These are phyloP conservation scores for Cutaneotrichosporon spelunceum DNA, from an alignment of 1,284 basidiomycete species.

Conservation along the genomic window DNA sequence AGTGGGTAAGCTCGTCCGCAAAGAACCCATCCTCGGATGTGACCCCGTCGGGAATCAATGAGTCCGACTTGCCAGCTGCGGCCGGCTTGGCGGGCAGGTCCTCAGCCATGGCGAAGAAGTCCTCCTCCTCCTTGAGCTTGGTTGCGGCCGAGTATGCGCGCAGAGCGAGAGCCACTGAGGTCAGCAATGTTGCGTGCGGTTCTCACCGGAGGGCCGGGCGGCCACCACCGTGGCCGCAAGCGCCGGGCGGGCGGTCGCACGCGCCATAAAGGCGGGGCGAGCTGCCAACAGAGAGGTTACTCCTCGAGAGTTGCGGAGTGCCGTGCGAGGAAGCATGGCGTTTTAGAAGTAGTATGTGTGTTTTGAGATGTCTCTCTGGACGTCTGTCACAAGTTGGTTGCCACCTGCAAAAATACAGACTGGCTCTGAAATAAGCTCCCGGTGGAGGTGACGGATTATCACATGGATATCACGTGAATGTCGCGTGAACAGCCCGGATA, in stretches of 20 bases:
- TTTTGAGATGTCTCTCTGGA: neutral
- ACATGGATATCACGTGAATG: neutral
- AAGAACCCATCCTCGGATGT: conserved; percentile 19
- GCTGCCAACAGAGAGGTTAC: neutral
- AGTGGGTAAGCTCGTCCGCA: conserved; percentile 15
- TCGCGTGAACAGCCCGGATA: neutral
- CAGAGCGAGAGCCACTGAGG: conserved; percentile 1
- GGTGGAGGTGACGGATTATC: neutral
- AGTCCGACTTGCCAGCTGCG: neutral
- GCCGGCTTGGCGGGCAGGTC: neutral
- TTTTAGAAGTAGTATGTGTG: neutral
- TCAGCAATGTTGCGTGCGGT: neutral
- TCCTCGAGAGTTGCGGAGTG: conserved; percentile 8
- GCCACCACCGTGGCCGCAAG: neutral
- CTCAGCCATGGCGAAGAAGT: conserved; percentile 9
- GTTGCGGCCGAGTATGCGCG: conserved; percentile 21
- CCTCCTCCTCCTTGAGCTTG: conserved; percentile 25
- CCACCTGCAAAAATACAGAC: conserved; percentile 4
- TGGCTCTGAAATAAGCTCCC: conserved; percentile 1
- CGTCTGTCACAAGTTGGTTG: neutral
- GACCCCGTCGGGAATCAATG: neutral
- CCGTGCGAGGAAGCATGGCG: conserved; percentile 11
- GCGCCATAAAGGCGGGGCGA: neutral
- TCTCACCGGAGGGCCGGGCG: conserved; percentile 1
- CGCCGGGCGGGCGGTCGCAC: neutral